Conservation (phyloP, 2,329 filamentous ascomycete species). For the Stagonosporopsis vannaccii region DNA sequence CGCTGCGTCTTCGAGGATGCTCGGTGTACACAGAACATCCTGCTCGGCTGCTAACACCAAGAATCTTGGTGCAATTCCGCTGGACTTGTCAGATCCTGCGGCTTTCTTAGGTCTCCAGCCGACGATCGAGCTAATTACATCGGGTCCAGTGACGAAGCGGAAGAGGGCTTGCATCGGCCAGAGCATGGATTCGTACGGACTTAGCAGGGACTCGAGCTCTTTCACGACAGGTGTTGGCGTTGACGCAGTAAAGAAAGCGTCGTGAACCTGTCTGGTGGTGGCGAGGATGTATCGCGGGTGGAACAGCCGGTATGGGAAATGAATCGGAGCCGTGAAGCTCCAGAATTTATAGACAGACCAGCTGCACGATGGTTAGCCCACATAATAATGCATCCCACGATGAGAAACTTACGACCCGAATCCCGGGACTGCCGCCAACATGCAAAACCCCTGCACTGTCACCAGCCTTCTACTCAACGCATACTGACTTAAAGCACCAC, state of each 20-base stretch:
- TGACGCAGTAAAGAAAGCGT: slow-evolving; percentile 59
- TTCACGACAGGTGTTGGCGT: slow-evolving; percentile 53
- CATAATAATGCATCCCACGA: background rate
- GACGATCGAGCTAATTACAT: slow-evolving; percentile 50
- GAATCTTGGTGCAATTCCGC: slow-evolving; percentile 19
- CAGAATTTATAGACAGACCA: slow-evolving; percentile 38
- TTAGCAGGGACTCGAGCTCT: slow-evolving; percentile 54
- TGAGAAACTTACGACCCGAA: slow-evolving; percentile 57
- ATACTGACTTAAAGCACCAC: slow-evolving; percentile 60
- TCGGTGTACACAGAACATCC: slow-evolving; percentile 39
- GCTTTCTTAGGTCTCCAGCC: slow-evolving; percentile 48
- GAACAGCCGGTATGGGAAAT: slow-evolving; percentile 57
- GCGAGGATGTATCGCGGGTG: slow-evolving; percentile 60
- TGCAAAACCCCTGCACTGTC: slow-evolving; percentile 54
- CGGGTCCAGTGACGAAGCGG: slow-evolving; percentile 52
- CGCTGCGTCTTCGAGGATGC: slow-evolving; percentile 48
- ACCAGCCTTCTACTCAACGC: slow-evolving; percentile 54
- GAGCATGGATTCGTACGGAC: slow-evolving; percentile 60
- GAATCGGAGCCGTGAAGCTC: slow-evolving; percentile 30
- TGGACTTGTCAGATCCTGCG: slow-evolving; percentile 25
- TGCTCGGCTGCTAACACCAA: slow-evolving; percentile 34
- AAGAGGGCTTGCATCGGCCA: slow-evolving; percentile 61
- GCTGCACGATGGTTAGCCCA: slow-evolving; percentile 6
- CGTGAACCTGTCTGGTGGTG: slow-evolving; percentile 57
- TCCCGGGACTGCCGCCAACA: slow-evolving; percentile 58